Evolutionary conservation across 257 asterid species (phyloP).

Genomic region (Salvia hispanica): DNA sequence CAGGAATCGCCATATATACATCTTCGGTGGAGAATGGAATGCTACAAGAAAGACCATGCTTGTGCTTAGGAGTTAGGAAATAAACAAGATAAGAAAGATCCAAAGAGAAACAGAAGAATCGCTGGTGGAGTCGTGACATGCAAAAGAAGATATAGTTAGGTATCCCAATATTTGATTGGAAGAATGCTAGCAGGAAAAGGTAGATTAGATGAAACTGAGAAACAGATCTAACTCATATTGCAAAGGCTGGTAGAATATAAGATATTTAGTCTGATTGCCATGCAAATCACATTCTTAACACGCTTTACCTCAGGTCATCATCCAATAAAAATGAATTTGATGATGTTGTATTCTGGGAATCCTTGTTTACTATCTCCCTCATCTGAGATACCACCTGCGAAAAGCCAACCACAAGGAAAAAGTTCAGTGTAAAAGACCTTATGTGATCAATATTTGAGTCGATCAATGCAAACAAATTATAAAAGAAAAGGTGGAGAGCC

Average conservation of each 20-base stretch:
- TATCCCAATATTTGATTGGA: not conserved
- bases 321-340: slow-evolving; percentile 95
- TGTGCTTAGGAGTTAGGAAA: no score
- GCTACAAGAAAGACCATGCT: slow-evolving; percentile 46
- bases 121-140: not conserved
- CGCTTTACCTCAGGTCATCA: slow-evolving; percentile 86
- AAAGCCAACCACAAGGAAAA: slow-evolving; percentile 24
- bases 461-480: not conserved
- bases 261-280: not conserved
- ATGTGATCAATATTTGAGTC: slow-evolving; percentile 1
- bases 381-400: slow-evolving; percentile 93
- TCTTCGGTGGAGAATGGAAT: slow-evolving; percentile 97
- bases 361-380: slow-evolving; percentile 90
- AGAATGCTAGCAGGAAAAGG: no score
- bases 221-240: not conserved
- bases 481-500: not conserved
- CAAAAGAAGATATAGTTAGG: not conserved
- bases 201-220: no score
- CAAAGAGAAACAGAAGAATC: not conserved
- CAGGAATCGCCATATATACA: slow-evolving; percentile 95
- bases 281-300: slow-evolving; percentile 6
- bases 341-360: slow-evolving; percentile 75
- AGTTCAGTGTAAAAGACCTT: slow-evolving; percentile 9
- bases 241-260: no score
- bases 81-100: not conserved